phyloP scores from a whole-genome alignment of 2,329 filamentous ascomycete genomes.

The Seiridium unicorne region DNA sequence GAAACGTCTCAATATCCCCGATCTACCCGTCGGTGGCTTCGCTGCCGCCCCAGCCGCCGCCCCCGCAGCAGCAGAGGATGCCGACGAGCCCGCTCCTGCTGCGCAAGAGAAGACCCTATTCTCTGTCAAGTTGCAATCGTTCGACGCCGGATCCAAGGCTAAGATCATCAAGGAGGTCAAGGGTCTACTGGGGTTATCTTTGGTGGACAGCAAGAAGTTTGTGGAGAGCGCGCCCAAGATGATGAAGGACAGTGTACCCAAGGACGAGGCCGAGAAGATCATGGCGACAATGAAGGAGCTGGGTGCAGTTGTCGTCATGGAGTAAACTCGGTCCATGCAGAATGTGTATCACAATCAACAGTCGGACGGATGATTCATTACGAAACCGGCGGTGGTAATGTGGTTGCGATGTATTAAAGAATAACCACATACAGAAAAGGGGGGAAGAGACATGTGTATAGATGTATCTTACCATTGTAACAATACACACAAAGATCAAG shows the following conservation, averaged over 20 bases:
- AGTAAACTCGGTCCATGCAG: constrained; percentile 53
- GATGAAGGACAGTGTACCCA: constrained; percentile 98
- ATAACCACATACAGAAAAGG: not conserved
- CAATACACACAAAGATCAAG: constrained; percentile 11
- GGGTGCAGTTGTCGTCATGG: constrained; percentile 86
- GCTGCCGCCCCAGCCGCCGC: constrained; percentile 64
- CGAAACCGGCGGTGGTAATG: not conserved
- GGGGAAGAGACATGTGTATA: constrained; percentile 8
- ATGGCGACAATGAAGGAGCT: constrained; percentile 90
- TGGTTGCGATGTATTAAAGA: not conserved
- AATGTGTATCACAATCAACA: not conserved
- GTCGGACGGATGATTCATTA: not conserved
- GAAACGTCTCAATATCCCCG: constrained; percentile 95
- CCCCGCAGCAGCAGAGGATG: constrained; percentile 70
- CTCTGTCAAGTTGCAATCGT: constrained; percentile 88
- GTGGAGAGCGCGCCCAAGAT: constrained; percentile 97
- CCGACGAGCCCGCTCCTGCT: constrained; percentile 82
- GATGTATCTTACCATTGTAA: constrained; percentile 15
- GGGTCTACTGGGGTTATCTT: constrained; percentile 85
- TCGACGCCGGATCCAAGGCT: constrained; percentile 86
- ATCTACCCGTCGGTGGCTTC: constrained; percentile 92
- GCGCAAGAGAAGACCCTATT: constrained; percentile 97
- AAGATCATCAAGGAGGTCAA: constrained; percentile 99
- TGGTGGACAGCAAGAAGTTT: constrained; percentile 99
- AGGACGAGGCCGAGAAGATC: constrained; percentile 99